phyloP scores from a whole-genome alignment of 2,329 filamentous ascomycete genomes.

The Fusarium stilboides region DNA sequence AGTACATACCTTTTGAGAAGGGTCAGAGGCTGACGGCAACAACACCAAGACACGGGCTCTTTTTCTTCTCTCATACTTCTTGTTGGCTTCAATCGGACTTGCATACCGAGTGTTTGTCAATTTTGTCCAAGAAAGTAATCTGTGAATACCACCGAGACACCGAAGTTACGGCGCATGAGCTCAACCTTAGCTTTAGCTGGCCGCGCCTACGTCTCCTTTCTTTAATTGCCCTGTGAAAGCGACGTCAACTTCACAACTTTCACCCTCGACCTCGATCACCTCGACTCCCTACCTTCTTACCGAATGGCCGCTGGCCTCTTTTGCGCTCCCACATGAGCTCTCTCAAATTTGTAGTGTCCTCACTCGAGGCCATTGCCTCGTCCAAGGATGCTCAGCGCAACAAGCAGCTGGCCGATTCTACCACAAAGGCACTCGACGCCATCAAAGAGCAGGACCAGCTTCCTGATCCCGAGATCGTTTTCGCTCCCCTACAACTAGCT shows the following conservation, averaged over 20 bases:
- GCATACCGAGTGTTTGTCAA: neutral
- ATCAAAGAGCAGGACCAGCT: conserved; percentile 89
- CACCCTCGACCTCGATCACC: conserved; percentile 14
- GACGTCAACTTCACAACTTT: conserved; percentile 36
- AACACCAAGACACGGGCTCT: conserved; percentile 27
- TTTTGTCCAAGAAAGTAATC: neutral
- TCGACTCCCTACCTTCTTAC: conserved; percentile 27
- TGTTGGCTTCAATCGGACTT: conserved; percentile 4
- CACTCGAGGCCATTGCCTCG: conserved; percentile 89
- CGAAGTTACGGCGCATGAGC: conserved; percentile 23
- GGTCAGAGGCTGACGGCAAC: conserved; percentile 29
- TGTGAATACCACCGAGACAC: conserved; percentile 9
- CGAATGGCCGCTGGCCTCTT: conserved; percentile 63
- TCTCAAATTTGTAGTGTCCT: conserved; percentile 94
- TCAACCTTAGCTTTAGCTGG: conserved; percentile 30
- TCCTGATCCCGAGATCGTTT: conserved; percentile 92
- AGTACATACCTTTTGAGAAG: conserved; percentile 16
- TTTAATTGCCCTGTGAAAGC: conserved; percentile 41
- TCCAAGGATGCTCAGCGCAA: conserved; percentile 93
- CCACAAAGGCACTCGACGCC: conserved; percentile 84
- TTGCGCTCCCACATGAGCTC: conserved; percentile 83
- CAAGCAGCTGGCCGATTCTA: conserved; percentile 85
- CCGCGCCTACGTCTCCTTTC: conserved; percentile 41
- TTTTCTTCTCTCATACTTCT: conserved; percentile 7
- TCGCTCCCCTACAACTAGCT: conserved; percentile 90